phyloP scores from a whole-genome alignment of 1,284 basidiomycete genomes.

The Sanghuangporus baumii region DNA sequence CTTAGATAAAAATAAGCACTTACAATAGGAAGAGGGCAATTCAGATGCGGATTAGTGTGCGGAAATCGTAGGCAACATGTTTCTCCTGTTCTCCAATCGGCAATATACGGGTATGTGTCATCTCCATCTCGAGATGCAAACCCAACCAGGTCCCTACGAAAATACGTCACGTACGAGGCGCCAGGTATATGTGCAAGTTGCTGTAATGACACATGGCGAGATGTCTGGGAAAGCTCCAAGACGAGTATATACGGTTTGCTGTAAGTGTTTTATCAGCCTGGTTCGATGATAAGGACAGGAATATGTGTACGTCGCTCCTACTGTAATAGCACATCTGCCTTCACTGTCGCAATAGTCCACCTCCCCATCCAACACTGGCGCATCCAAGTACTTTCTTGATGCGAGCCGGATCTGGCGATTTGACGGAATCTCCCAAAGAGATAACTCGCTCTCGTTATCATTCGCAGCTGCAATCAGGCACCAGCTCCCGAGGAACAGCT shows the following conservation, averaged over 20 bases:
- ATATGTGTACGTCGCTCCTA: slow-evolving; percentile 1
- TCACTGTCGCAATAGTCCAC: background rate
- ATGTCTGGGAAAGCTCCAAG: background rate
- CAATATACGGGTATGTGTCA: slow-evolving; percentile 3
- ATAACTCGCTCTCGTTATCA: background rate
- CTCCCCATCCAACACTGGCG: slow-evolving; percentile 5
- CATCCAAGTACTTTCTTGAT: background rate
- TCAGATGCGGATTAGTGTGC: background rate
- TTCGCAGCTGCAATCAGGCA: slow-evolving; percentile 1
- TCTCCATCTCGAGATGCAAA: slow-evolving; percentile 3
- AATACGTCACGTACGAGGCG: background rate
- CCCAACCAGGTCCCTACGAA: background rate
- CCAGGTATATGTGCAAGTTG: background rate
- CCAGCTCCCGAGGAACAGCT: slow-evolving; percentile 2
- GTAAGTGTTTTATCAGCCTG: too few species aligned
- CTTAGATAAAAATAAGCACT: background rate
- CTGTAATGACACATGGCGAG: background rate
- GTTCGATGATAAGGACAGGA: background rate
- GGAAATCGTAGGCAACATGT: background rate
- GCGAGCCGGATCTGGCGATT: background rate
- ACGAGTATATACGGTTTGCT: too few species aligned
- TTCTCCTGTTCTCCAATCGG: background rate
- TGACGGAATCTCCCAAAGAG: background rate
- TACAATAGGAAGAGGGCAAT: background rate
- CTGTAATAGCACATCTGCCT: background rate